Evolutionary conservation across 1,284 basidiomycete species (phyloP), one percentile per base, ranked within the genome.

Genomic region (Ustilago esculenta): DNA sequence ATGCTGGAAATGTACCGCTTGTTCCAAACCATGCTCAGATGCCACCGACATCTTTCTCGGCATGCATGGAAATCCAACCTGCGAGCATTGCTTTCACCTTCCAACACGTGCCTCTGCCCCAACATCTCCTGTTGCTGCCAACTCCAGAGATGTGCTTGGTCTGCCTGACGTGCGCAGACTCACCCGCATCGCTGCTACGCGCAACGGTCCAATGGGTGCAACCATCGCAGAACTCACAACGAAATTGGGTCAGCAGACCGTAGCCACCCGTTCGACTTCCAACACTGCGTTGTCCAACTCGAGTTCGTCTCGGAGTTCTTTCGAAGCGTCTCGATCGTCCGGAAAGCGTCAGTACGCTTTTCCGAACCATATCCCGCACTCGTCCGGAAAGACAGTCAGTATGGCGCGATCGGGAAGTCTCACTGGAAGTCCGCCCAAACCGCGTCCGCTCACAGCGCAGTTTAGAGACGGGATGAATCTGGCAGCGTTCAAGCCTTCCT

Each of bases 191-290:
- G 50, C 39, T 14, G 59, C 44, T 5, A 17, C 50, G 4, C 41
- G 67, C 4, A 46, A 15, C 15, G 61, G 55, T 10, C 43, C 56
- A 4, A 75, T 75, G 73, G 73, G 73, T 3, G 74, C 72, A 4
- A 72, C 73, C 12, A 75, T 77, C 29, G 73, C 67, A 15, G 74
- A 75, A 50, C 59, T 77, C 2, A 72, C 75, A 8, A 65, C 58
- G 24, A 63, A 64, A 36, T 53, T 76, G 14, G 57, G 58, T 29
- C 51, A 64, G 32, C 41, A 40, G n/a, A 40, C 47, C 0, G 57
- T 61, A 3, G 32, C 48, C 8, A 12, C 57, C 9, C 21, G 53
- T 24, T 55, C 37, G 3, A 47, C 37, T n/a, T 40, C 54, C 2
- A 44, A 60, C 25, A 52, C 43, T 17, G 46, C 24, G 17, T 36